Evolutionary conservation across 2,329 filamentous ascomycete genomes (phyloP).

Genomic region (Hypoxylon rubiginosum): DNA sequence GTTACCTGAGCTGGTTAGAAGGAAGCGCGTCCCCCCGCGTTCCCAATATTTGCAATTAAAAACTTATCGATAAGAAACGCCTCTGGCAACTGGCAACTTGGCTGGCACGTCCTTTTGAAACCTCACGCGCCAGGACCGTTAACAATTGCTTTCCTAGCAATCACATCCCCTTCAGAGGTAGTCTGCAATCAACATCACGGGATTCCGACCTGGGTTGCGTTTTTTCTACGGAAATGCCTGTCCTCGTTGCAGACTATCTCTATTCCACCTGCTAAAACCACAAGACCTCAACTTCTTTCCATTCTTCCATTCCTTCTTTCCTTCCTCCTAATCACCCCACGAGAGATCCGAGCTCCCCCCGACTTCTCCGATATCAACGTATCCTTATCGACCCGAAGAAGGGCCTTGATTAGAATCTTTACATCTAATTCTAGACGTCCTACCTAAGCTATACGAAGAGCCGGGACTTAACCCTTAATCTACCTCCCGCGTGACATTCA

Average conservation of each 20-base stretch:
- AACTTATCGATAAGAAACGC: conserved; percentile 23
- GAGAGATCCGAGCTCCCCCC: background rate
- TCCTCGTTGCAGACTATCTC: background rate
- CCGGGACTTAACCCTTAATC: background rate
- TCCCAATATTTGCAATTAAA: conserved; percentile 2
- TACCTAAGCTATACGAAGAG: background rate
- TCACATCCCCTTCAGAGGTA: background rate
- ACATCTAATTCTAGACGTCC: background rate
- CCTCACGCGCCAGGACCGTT: conserved; percentile 27
- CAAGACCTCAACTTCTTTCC: conserved; percentile 9
- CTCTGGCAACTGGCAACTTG: conserved; percentile 21
- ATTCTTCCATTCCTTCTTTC: conserved; percentile 2
- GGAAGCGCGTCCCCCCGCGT: background rate
- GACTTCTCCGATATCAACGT: conserved; percentile 8
- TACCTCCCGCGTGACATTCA: background rate
- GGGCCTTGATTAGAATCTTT: background rate
- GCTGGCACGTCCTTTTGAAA: conserved; percentile 14
- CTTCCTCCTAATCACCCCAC: conserved; percentile 5
- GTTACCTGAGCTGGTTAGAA: background rate
- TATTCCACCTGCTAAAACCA: background rate
- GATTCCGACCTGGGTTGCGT: background rate
- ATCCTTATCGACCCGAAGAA: background rate
- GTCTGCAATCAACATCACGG: background rate
- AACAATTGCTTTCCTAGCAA: background rate
- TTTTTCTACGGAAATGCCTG: conserved; percentile 1